These are phyloP conservation scores for Skeletonema potamos DNA, from an alignment of 108 stramenopile genomes.

Conservation along the genomic window DNA sequence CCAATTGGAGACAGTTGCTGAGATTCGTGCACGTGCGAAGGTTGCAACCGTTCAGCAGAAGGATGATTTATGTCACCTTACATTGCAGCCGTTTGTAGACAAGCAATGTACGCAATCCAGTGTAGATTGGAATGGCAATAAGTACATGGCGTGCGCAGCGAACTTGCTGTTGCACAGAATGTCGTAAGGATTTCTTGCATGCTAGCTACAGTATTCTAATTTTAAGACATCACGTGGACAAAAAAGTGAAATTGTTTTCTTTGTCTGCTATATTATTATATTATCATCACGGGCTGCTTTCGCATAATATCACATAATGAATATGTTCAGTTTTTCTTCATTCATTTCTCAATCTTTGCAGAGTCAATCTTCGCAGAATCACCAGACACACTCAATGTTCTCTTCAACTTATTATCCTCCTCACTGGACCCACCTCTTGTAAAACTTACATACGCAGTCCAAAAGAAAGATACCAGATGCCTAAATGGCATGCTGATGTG, in stretches of 20 bases:
- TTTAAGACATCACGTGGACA: not conserved
- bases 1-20: constrained; percentile 32
- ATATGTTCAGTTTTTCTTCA: not conserved
- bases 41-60: not conserved
- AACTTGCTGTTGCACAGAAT: constrained; percentile 61
- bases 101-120: constrained; percentile 23
- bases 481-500: constrained; percentile 89
- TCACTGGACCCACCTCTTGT: constrained; percentile 72
- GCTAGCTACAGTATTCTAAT: not conserved
- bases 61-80: constrained; percentile 54
- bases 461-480: constrained; percentile 89
- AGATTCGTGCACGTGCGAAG: constrained; percentile 33
- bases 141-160: constrained; percentile 72
- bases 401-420: constrained; percentile 24
- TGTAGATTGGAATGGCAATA: constrained; percentile 54
- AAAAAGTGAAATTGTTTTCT: not conserved
- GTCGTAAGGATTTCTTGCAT: not conserved
- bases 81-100: constrained; percentile 56
- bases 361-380: not conserved
- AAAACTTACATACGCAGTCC: constrained; percentile 92
- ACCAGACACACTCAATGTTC: constrained; percentile 34
- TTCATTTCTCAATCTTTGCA: not conserved
- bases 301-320: not conserved
- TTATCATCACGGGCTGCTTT: no score
- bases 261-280: no score